Evolutionary conservation across 345 rosid species (phyloP).

Genomic region (Carallia brachiata): DNA sequence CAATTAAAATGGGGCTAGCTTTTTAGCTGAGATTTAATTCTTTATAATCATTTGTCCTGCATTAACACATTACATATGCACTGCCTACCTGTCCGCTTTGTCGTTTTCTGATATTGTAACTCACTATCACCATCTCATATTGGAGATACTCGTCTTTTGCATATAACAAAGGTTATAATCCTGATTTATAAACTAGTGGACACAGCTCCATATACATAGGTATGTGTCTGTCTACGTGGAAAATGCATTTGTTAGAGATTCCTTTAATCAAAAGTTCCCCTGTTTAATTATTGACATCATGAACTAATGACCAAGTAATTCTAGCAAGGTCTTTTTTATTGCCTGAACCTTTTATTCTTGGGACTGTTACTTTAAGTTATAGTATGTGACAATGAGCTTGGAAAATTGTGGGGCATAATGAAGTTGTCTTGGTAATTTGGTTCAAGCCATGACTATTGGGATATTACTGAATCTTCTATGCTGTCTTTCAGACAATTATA

Average conservation of each 20-base stretch:
- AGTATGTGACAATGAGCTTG: background rate
- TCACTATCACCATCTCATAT: conserved; percentile 3
- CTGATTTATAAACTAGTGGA: background rate
- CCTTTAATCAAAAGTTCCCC: background rate
- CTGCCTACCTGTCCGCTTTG: conserved; percentile 25
- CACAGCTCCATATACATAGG: conserved; percentile 6
- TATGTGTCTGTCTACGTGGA: background rate
- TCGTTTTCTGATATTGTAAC: conserved; percentile 11
- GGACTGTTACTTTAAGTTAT: too few species aligned
- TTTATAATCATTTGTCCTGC: conserved; percentile 7
- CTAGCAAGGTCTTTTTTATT: background rate
- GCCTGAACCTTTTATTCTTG: background rate
- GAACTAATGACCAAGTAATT: background rate
- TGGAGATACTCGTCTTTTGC: conserved; percentile 14
- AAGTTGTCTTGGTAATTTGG: background rate
- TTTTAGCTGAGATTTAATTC: conserved; percentile 8
- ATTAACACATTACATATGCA: background rate
- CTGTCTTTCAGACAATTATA: background rate
- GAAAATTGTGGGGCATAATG: background rate
- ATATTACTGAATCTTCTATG: too few species aligned
- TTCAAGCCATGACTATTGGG: too few species aligned
- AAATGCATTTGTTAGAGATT: background rate
- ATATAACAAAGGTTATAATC: background rate
- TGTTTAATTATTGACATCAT: background rate
- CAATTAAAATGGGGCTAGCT: conserved; percentile 4